Conservation (phyloP, 192 early-diverging fungal species). For the Coemansia sp. region DNA sequence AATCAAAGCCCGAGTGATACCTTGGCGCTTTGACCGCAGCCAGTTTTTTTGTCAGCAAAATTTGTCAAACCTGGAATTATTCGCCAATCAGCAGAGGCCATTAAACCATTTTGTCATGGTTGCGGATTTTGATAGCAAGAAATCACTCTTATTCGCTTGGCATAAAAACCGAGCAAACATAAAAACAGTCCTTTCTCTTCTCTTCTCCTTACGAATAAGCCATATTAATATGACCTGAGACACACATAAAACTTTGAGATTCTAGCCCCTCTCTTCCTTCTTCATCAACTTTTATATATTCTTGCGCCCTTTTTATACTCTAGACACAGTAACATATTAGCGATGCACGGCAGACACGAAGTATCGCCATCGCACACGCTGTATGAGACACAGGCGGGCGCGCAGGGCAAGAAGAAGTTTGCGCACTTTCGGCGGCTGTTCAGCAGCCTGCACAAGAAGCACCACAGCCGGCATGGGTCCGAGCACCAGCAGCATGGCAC, state of each 20-base stretch:
- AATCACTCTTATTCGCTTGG: neutral
- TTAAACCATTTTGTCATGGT: neutral
- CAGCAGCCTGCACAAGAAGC: slow-evolving; percentile 47
- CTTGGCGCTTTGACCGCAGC: slow-evolving; percentile 1
- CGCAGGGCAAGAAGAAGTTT: slow-evolving; percentile 55
- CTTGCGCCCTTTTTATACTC: neutral
- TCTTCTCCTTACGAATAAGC: too few relatives aligned
- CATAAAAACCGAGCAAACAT: neutral
- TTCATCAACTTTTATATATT: neutral
- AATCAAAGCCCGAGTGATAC: too few relatives aligned
- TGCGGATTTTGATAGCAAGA: neutral
- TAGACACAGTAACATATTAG: slow-evolving; percentile 1
- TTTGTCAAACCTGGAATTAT: slow-evolving; percentile 6
- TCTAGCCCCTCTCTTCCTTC: slow-evolving; percentile 5
- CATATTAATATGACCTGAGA: slow-evolving; percentile 4
- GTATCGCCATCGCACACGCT: slow-evolving; percentile 49
- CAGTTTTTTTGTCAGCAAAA: neutral
- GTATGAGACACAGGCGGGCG: slow-evolving; percentile 27
- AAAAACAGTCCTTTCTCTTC: neutral
- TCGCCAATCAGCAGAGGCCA: slow-evolving; percentile 7
- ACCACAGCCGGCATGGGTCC: slow-evolving; percentile 27
- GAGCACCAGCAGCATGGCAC: slow-evolving; percentile 2
- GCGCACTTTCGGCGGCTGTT: slow-evolving; percentile 54
- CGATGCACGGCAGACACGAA: slow-evolving; percentile 41
- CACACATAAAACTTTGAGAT: neutral